A percentile compares a stretch with the other conserved stretches of the same genome.
Conservation (phyloP, 2,329 filamentous ascomycete genomes). For the Ilyonectria mors-panacis region DNA sequence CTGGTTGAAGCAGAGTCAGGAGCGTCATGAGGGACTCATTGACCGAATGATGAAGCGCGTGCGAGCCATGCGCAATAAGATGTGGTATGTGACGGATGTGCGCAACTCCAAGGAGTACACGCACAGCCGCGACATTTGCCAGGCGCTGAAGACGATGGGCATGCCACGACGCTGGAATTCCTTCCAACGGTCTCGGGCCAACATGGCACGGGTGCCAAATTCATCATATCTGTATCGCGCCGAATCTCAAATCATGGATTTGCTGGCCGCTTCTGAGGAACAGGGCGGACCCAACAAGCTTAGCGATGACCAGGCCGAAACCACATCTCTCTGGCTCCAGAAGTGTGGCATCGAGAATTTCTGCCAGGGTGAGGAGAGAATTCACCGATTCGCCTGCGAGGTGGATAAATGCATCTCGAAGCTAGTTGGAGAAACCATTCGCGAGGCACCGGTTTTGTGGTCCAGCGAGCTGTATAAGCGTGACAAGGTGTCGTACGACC, state of each 20-base stretch:
- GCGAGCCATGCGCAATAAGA: slow-evolving; percentile 88
- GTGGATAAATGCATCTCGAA: slow-evolving; percentile 89
- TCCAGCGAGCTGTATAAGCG: slow-evolving; percentile 89
- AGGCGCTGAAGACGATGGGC: slow-evolving; percentile 93
- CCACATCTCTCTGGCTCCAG: slow-evolving; percentile 86
- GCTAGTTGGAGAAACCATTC: slow-evolving; percentile 85
- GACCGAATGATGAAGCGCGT: slow-evolving; percentile 82
- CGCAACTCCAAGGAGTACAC: slow-evolving; percentile 91
- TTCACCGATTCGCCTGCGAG: slow-evolving; percentile 94
- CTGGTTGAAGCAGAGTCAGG: slow-evolving; percentile 86
- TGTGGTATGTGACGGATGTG: slow-evolving; percentile 98
- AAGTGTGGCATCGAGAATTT: slow-evolving; percentile 90
- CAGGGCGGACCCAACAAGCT: slow-evolving; percentile 95
- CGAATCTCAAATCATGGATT: slow-evolving; percentile 88
- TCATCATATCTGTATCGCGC: slow-evolving; percentile 82
- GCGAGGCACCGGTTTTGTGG: slow-evolving; percentile 91
- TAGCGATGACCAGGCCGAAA: slow-evolving; percentile 93
- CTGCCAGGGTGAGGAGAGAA: slow-evolving; percentile 93
- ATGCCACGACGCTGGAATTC: slow-evolving; percentile 70
- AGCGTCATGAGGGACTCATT: slow-evolving; percentile 81
- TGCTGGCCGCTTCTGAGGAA: slow-evolving; percentile 85
- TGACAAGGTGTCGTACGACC: slow-evolving; percentile 77
- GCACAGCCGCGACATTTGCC: slow-evolving; percentile 86
- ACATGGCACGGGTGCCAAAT: slow-evolving; percentile 62
- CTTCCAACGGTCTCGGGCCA: slow-evolving; percentile 65